A percentile compares a stretch with the other conserved stretches of the same genome.
Conservation (phyloP, 345 rosid species). For the Rhodamnia argentea region DNA sequence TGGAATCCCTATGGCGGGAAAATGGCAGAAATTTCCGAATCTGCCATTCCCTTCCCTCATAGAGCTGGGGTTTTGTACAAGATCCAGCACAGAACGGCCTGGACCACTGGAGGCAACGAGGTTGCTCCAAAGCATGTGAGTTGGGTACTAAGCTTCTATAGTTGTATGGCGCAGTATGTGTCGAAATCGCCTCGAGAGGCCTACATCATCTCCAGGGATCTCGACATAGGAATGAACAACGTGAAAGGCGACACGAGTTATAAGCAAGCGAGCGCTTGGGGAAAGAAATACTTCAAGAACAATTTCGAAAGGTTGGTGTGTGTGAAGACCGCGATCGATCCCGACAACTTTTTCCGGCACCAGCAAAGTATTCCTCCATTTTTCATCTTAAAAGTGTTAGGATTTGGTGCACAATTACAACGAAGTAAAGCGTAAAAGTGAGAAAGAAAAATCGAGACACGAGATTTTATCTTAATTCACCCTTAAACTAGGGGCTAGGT, state of each 20-base stretch:
- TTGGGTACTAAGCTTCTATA: conserved; percentile 19
- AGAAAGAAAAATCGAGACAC: too few species aligned
- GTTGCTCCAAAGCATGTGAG: background rate
- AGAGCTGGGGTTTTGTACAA: conserved; percentile 24
- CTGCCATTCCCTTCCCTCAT: conserved; percentile 25
- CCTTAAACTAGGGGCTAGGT: too few species aligned
- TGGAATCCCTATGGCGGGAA: conserved; percentile 24
- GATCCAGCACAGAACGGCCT: background rate
- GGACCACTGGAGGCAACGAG: conserved; percentile 1
- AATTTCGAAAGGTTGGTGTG: conserved; percentile 16
- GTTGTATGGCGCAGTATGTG: conserved; percentile 11
- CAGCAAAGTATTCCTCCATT: conserved; percentile 14
- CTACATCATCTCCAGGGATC: conserved; percentile 17
- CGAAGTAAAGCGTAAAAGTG: too few species aligned
- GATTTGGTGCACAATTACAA: too few species aligned
- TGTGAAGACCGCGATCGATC: conserved; percentile 19
- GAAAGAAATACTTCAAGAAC: conserved; percentile 12
- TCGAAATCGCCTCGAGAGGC: conserved; percentile 15
- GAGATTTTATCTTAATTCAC: too few species aligned
- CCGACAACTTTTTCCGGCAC: conserved; percentile 15
- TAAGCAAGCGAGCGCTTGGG: conserved; percentile 20
- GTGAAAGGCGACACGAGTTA: conserved; percentile 6
- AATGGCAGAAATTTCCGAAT: conserved; percentile 24
- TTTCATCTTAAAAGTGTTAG: background rate
- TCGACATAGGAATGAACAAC: conserved; percentile 15